These are phyloP conservation scores for Biscogniauxia sp. DNA, from an alignment of 2,329 filamentous ascomycete genomes.

Conservation along the genomic window DNA sequence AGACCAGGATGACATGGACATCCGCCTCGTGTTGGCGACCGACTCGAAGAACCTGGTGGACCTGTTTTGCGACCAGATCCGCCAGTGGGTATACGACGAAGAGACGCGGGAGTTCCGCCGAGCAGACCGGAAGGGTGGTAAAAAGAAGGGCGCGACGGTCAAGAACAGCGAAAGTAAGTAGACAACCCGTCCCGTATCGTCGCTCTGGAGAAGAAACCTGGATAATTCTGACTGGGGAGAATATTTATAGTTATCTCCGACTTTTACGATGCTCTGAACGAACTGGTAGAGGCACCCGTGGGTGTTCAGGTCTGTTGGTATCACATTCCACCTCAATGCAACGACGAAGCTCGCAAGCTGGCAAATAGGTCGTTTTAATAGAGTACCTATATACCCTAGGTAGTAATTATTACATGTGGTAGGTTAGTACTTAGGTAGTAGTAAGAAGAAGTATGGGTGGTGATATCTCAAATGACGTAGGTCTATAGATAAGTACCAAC, in stretches of 20 bases:
- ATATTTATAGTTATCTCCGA: neutral
- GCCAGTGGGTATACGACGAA: neutral
- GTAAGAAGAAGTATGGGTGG: no score
- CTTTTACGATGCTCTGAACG: neutral
- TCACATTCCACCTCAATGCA: neutral
- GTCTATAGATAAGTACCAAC: no score
- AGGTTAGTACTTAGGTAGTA: no score
- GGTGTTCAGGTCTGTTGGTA: neutral
- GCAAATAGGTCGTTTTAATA: neutral
- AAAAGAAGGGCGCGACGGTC: neutral
- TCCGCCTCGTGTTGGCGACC: constrained; percentile 2
- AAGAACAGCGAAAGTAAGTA: neutral
- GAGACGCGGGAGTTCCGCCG: neutral
- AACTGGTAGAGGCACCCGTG: neutral
- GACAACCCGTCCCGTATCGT: no score
- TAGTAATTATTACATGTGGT: no score
- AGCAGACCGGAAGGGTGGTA: neutral
- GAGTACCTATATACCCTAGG: no score
- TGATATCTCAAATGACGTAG: no score
- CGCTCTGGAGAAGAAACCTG: no score
- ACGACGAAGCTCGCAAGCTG: neutral
- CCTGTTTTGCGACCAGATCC: constrained; percentile 1
- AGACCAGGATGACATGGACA: neutral
- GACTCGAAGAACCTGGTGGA: neutral
- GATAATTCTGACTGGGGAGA: no score